Evolutionary conservation across 441 rosid species (phyloP).

Genomic region (Pelargonium exstipulatum): DNA sequence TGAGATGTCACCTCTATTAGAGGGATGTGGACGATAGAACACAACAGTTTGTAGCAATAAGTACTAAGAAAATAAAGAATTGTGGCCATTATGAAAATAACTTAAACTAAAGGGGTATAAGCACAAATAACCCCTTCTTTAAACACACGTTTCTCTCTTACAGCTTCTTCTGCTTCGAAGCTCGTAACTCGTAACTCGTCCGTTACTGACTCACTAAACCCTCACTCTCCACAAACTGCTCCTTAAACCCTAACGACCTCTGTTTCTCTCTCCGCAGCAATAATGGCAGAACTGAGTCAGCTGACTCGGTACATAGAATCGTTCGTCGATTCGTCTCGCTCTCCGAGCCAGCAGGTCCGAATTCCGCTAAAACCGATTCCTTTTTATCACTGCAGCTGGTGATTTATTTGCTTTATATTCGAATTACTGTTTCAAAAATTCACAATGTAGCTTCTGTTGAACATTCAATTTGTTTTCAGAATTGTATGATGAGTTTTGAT

Average conservation of each 20-base stretch:
- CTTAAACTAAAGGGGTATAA: too few relatives aligned
- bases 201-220: conserved; percentile 4
- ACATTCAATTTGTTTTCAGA: background rate
- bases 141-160: too few relatives aligned
- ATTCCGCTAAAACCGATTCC: background rate
- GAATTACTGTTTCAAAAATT: background rate
- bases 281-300: conserved; percentile 43
- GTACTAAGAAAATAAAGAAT: too few relatives aligned
- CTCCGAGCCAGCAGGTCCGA: conserved; percentile 57
- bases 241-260: conserved; percentile 20
- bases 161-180: too few relatives aligned
- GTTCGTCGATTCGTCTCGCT: conserved; percentile 53
- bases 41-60: too few relatives aligned
- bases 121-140: too few relatives aligned
- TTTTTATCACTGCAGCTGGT: background rate
- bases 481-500: conserved; percentile 1
- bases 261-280: conserved; percentile 3
- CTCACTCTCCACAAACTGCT: conserved; percentile 24
- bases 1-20: too few relatives aligned
- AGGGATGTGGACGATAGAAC: too few relatives aligned
- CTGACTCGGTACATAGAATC: conserved; percentile 60
- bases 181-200: too few relatives aligned
- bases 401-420: background rate
- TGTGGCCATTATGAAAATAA: too few relatives aligned
- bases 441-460: background rate